Percentiles rank a stretch among this genome's conserved stretches.
Conservation (phyloP, 805 yeast genomes). For the Cyberlindnera lachancei region DNA sequence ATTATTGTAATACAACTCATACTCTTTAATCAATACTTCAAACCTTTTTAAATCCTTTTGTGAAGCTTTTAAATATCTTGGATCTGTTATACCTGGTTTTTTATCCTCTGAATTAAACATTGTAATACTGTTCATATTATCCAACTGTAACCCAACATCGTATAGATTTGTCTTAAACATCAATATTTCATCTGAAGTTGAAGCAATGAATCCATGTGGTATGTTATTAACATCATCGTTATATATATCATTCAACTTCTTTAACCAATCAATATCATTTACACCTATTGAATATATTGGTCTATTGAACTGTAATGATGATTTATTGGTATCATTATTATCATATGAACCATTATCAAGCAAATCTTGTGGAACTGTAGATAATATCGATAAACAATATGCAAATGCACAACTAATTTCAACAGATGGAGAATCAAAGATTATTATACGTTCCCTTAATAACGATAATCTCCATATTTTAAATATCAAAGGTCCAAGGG, state of each 20-base stretch:
- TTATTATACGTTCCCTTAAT: constrained; percentile 46
- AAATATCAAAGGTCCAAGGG: constrained; percentile 60
- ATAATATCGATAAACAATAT: constrained; percentile 52
- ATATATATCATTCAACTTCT: constrained; percentile 9
- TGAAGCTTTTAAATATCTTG: constrained; percentile 20
- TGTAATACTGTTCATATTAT: constrained; percentile 3
- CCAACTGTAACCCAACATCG: constrained; percentile 32
- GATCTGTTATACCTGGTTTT: constrained; percentile 7
- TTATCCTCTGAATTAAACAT: constrained; percentile 6
- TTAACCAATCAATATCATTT: constrained; percentile 41
- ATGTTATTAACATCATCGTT: no score
- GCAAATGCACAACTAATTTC: constrained; percentile 41
- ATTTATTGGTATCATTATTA: constrained; percentile 22
- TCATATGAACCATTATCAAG: no score
- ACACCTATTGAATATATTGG: constrained; percentile 62
- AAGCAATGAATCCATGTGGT: constrained; percentile 53
- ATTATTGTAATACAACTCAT: constrained; percentile 7
- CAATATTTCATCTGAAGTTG: constrained; percentile 61
- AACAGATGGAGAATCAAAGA: constrained; percentile 32
- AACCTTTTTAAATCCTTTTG: constrained; percentile 32
- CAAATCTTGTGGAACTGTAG: constrained; percentile 55
- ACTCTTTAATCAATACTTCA: constrained; percentile 21
- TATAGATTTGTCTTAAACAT: constrained; percentile 44
- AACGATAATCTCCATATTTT: constrained; percentile 57
- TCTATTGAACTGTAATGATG: constrained; percentile 25